phyloP scores from a whole-genome alignment of 805 yeast genomes.

The Candida fluviatilis region DNA sequence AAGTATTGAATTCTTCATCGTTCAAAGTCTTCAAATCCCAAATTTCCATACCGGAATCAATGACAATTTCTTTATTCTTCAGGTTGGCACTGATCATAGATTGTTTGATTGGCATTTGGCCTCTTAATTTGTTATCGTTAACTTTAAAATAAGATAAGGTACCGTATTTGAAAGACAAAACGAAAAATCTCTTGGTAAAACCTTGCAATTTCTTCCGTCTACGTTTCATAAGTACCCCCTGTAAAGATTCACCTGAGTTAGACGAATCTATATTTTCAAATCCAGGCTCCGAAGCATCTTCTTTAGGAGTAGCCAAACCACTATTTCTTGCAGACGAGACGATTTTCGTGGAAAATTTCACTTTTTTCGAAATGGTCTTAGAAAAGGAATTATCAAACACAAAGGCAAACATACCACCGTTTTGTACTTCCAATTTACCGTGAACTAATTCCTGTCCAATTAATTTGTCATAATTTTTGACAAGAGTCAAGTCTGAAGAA shows the following conservation, averaged over 20 bases:
- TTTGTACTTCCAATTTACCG: constrained; percentile 55
- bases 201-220: constrained; percentile 81
- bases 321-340: constrained; percentile 3
- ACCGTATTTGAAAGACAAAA: constrained; percentile 77
- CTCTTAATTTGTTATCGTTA: constrained; percentile 71
- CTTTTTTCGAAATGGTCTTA: constrained; percentile 76
- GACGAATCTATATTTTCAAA: constrained; percentile 23
- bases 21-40: constrained; percentile 80
- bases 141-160: constrained; percentile 79
- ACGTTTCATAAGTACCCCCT: constrained; percentile 76
- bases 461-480: constrained; percentile 53
- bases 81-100: constrained; percentile 80
- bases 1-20: constrained; percentile 63
- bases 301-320: background rate
- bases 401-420: constrained; percentile 77
- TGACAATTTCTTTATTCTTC: constrained; percentile 61
- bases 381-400: constrained; percentile 91
- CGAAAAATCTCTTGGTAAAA: constrained; percentile 78
- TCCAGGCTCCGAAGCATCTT: background rate
- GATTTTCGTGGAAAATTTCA: constrained; percentile 52
- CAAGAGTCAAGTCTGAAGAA: constrained; percentile 42
- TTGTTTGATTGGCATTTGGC: constrained; percentile 83
- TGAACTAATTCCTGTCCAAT: constrained; percentile 56
- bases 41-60: constrained; percentile 93
- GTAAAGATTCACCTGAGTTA: constrained; percentile 66